Percentiles rank a stretch among this genome's conserved stretches.
These are phyloP conservation scores for Backusella circina DNA, from an alignment of 192 early-diverging fungal genomes.

Conservation along the genomic window DNA sequence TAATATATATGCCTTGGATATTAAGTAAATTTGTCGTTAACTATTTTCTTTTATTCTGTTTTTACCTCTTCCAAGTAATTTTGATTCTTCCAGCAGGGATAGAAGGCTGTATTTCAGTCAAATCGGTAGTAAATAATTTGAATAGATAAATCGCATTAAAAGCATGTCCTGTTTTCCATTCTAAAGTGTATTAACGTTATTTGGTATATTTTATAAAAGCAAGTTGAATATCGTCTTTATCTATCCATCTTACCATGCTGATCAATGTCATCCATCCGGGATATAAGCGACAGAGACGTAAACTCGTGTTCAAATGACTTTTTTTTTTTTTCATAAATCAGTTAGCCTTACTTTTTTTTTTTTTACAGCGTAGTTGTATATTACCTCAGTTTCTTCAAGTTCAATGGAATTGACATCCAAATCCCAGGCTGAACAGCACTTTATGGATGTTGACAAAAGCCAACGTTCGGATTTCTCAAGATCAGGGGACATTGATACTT, in stretches of 20 bases:
- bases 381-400: slow-evolving; percentile 28
- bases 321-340: not conserved
- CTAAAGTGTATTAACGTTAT: slow-evolving; percentile 16
- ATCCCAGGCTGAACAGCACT: slow-evolving; percentile 44
- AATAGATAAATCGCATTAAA: slow-evolving; percentile 41
- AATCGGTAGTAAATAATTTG: slow-evolving; percentile 23
- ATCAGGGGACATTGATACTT: slow-evolving; percentile 17
- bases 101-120: slow-evolving; percentile 13
- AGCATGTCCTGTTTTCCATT: slow-evolving; percentile 49
- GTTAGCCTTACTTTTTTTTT: not conserved
- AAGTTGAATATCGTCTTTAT: not conserved
- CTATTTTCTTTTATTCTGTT: not conserved
- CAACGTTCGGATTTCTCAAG: slow-evolving; percentile 26
- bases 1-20: not conserved
- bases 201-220: not conserved
- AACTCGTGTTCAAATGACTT: not conserved
- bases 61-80: slow-evolving; percentile 50
- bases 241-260: not conserved
- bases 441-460: slow-evolving; percentile 33
- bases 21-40: not conserved
- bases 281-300: not conserved
- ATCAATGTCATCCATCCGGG: slow-evolving; percentile 6
- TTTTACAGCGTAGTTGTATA: not conserved
- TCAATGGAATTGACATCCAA: slow-evolving; percentile 44
- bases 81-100: slow-evolving; percentile 37